Evolutionary conservation across 805 yeast genomes (phyloP).

Genomic region (Nakazawaea populi): DNA sequence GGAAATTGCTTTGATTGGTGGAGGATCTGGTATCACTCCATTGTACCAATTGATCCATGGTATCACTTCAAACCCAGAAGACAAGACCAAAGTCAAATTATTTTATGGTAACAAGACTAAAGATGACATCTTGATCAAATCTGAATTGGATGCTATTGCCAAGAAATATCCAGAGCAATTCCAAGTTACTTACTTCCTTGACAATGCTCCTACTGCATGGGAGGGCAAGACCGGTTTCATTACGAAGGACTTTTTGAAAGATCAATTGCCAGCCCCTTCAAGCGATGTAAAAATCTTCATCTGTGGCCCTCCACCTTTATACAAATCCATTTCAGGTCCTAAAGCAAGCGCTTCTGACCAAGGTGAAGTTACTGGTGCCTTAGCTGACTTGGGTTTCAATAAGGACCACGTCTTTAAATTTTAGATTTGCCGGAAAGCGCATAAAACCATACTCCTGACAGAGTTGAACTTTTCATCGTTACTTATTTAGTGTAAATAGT

Average conservation of each 20-base stretch:
- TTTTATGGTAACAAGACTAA: conserved; percentile 75
- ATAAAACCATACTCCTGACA: too few species aligned
- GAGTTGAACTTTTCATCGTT: too few species aligned
- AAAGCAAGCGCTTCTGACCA: conserved; percentile 88
- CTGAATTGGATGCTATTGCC: conserved; percentile 68
- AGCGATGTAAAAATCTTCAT: conserved; percentile 69
- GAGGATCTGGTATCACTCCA: conserved; percentile 97
- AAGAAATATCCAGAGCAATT: conserved; percentile 72
- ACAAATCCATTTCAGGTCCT: conserved; percentile 88
- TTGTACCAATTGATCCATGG: conserved; percentile 80
- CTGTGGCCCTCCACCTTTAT: conserved; percentile 95
- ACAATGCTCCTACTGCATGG: conserved; percentile 46
- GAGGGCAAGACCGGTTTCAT: conserved; percentile 70
- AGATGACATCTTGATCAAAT: conserved; percentile 75
- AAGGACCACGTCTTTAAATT: conserved; percentile 88
- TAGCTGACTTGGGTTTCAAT: conserved; percentile 82
- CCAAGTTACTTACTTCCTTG: conserved; percentile 73
- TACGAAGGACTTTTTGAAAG: conserved; percentile 62
- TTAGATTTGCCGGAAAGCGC: conserved; percentile 25
- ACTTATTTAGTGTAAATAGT: background rate
- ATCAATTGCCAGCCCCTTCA: conserved; percentile 57
- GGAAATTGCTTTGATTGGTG: conserved; percentile 80
- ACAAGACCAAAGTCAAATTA: conserved; percentile 82
- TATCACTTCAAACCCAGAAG: conserved; percentile 72
- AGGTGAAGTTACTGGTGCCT: conserved; percentile 87